Evolutionary conservation across 1,284 basidiomycete genomes (phyloP), one percentile per base, ranked within the genome.

Genomic region (Microbotryum scabiosae): DNA sequence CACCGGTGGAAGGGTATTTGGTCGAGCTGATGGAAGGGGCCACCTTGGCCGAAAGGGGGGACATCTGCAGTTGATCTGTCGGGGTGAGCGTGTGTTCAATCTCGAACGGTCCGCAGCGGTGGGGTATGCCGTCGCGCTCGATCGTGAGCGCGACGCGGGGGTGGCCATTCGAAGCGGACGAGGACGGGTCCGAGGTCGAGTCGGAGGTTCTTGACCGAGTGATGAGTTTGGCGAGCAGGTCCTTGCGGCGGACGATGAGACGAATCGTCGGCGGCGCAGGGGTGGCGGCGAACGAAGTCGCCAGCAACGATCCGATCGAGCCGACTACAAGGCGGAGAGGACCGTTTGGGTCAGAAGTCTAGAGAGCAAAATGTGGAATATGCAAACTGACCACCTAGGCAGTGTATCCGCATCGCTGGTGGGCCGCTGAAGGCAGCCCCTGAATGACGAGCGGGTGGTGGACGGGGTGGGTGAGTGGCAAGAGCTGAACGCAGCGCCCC

Each of bases 291-390:
- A 55, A 46, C n/a, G 26, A 20, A 72, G 87, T 83, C 16, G 90
- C 82, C 66, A 94, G 69, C 63, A 94, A 82, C 30, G 84, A 83
- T 62, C 91, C 91, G 67, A 93, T 82, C 54, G 89, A 80, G 58
- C 89, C 88, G 64, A 89, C 76, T 70, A 88, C 86, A 64, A 87
- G 79, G 67, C 87, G 30, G 30, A 30, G 74, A 78, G 87, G 85
- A 72, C 86, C 7, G 53, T 60, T 25, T 54, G 54, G 25, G 23
- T 6, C n/a, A n/a, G 49, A 51, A 41, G 10, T n/a, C 26, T 14
- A 16, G 16, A 0, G 23, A 10, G 23, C 12, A 45, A 32, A 21
- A 25, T 7, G 8, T 5, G 5, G 25, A n/a, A 26, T 41, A 48
- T 1, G 23, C 28, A 30, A 6, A 23, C 62, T 48, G 8, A 66